Conservation (phyloP, 768 basidiomycete species). For the Amanita fuliginea region DNA sequence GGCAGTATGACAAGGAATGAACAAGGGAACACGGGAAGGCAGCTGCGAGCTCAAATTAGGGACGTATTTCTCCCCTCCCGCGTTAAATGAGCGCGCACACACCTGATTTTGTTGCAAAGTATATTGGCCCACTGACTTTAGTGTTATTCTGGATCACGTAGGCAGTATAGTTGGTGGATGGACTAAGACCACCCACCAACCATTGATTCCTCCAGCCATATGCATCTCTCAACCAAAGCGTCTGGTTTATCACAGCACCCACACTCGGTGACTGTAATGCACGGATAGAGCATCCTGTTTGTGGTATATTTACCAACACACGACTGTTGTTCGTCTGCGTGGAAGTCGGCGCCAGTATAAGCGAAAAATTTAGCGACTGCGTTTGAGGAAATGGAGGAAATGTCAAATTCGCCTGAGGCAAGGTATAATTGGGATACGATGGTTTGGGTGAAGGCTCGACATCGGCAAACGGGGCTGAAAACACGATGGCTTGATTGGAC, state of each 20-base stretch:
- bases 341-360: conserved; percentile 32
- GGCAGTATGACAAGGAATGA: conserved; percentile 66
- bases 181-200: conserved; percentile 44
- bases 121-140: conserved; percentile 57
- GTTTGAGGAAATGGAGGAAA: conserved; percentile 31
- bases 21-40: conserved; percentile 62
- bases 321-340: background rate
- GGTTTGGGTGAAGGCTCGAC: conserved; percentile 22
- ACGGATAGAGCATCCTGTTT: conserved; percentile 51
- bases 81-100: conserved; percentile 12
- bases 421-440: conserved; percentile 66
- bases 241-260: conserved; percentile 30
- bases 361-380: conserved; percentile 39
- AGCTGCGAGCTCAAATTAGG: conserved; percentile 22
- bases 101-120: conserved; percentile 70
- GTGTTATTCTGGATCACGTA: conserved; percentile 48
- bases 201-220: conserved; percentile 64
- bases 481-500: conserved; percentile 58
- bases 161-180: conserved; percentile 70
- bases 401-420: conserved; percentile 46
- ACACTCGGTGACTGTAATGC: conserved; percentile 18
- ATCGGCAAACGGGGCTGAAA: conserved; percentile 45
- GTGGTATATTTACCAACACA: conserved; percentile 27
- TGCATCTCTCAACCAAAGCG: conserved; percentile 44
- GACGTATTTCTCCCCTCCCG: background rate